Conservation (phyloP, 352 stramenopile genomes). For the Pythium dissimile region DNA sequence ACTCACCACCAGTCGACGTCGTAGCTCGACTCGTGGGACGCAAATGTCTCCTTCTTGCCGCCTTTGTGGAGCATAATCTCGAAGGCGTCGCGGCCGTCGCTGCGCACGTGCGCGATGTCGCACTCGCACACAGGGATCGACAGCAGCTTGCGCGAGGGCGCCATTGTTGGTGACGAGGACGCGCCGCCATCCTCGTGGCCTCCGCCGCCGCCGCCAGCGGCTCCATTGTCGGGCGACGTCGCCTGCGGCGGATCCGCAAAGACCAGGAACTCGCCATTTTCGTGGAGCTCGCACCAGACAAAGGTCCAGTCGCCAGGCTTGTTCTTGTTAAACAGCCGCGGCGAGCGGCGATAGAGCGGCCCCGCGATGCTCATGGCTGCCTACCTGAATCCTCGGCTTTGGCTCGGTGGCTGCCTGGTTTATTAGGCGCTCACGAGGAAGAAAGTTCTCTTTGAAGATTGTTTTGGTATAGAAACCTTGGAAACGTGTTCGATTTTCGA, state of each 20-base stretch:
- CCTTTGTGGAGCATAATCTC: slow-evolving; percentile 54
- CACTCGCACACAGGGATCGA: slow-evolving; percentile 59
- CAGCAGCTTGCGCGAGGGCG: slow-evolving; percentile 45
- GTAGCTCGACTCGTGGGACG: slow-evolving; percentile 79
- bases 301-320: slow-evolving; percentile 75
- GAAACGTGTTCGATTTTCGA: slow-evolving; percentile 11
- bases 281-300: slow-evolving; percentile 76
- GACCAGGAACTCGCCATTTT: slow-evolving; percentile 64
- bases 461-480: slow-evolving; percentile 14
- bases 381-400: neutral
- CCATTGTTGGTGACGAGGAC: neutral
- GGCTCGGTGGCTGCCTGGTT: neutral
- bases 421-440: no score
- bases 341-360: slow-evolving; percentile 66
- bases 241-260: slow-evolving; percentile 45
- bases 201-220: neutral
- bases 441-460: neutral
- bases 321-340: slow-evolving; percentile 65
- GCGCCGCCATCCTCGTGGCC: neutral
- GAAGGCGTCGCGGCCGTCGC: slow-evolving; percentile 78
- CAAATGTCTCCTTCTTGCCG: slow-evolving; percentile 80
- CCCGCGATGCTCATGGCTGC: slow-evolving; percentile 55
- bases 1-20: slow-evolving; percentile 86
- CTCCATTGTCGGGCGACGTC: neutral
- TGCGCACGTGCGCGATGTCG: slow-evolving; percentile 78